Percentiles rank a stretch among this genome's conserved stretches.
phyloP scores from a whole-genome alignment of 1,284 basidiomycete species.

The Blastosporella zonata region DNA sequence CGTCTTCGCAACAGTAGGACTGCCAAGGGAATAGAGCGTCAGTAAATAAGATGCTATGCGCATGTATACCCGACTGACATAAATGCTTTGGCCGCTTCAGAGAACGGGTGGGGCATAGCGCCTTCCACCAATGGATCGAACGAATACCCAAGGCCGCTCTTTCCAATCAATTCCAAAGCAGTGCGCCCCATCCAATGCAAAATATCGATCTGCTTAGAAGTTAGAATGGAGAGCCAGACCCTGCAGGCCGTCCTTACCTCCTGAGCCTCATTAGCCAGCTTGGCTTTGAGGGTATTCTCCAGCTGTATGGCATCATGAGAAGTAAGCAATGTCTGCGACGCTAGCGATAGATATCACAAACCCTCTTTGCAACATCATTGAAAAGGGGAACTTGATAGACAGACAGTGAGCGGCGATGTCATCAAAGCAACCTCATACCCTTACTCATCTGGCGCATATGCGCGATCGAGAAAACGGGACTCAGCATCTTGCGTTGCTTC shows the following conservation, averaged over 20 bases:
- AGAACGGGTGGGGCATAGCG: conserved; percentile 22
- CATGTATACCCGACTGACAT: conserved; percentile 17
- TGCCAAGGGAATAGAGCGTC: neutral
- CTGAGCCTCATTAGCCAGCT: conserved; percentile 22
- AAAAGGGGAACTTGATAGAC: conserved; percentile 27
- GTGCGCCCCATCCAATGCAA: conserved; percentile 29
- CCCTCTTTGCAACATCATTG: conserved; percentile 26
- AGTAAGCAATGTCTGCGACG: neutral
- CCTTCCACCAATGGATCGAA: conserved; percentile 29
- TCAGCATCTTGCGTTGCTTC: conserved; percentile 32
- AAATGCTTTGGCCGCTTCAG: conserved; percentile 22
- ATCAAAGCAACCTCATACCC: conserved; percentile 1
- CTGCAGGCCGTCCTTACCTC: too few relatives aligned
- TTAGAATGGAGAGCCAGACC: too few relatives aligned
- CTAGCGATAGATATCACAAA: conserved; percentile 2
- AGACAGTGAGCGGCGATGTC: neutral
- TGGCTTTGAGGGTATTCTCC: conserved; percentile 17
- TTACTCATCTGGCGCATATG: conserved; percentile 33
- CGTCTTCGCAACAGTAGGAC: conserved; percentile 19
- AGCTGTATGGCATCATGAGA: conserved; percentile 22
- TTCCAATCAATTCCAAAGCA: conserved; percentile 30
- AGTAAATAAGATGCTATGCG: neutral
- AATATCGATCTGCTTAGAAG: conserved; percentile 25
- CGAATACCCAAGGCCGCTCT: conserved; percentile 30
- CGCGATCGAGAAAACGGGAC: conserved; percentile 31